Conservation (phyloP, 768 basidiomycete genomes). For the Leucogyrophana mollusca region DNA sequence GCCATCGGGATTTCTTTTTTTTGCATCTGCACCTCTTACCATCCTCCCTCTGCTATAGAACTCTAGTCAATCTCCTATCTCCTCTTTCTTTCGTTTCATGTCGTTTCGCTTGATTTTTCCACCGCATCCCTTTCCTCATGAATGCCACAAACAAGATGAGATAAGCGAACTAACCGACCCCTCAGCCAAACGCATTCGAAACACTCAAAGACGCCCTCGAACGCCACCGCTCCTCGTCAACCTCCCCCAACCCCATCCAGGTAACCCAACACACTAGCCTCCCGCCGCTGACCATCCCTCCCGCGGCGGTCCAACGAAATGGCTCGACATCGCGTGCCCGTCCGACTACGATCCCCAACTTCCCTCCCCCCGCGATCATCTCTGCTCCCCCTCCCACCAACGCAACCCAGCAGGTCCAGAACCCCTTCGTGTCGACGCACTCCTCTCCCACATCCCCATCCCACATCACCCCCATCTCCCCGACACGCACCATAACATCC, state of each 20-base stretch:
- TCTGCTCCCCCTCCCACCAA: constrained; percentile 3
- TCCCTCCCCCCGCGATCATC: constrained; percentile 7
- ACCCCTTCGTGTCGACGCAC: no score
- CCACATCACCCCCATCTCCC: no score
- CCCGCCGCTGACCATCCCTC: neutral
- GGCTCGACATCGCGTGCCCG: neutral
- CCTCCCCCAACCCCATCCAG: neutral
- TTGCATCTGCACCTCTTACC: no score
- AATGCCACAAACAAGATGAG: no score
- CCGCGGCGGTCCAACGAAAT: neutral
- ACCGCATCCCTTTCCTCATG: no score
- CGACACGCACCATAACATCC: constrained; percentile 10
- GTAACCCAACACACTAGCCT: no score
- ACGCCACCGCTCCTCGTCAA: constrained; percentile 36
- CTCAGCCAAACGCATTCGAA: constrained; percentile 48
- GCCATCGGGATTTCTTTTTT: no score
- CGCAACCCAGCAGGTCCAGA: no score
- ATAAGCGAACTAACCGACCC: no score
- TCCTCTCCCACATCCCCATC: no score
- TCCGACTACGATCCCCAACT: neutral
- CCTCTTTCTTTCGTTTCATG: constrained; percentile 5
- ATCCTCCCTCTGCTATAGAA: no score
- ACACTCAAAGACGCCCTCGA: constrained; percentile 52
- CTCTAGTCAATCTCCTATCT: no score
- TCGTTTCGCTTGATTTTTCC: neutral